Evolutionary conservation across 345 rosid genomes (phyloP), one percentile per base, ranked within the genome.

Genomic region (Erucastrum elatum): DNA sequence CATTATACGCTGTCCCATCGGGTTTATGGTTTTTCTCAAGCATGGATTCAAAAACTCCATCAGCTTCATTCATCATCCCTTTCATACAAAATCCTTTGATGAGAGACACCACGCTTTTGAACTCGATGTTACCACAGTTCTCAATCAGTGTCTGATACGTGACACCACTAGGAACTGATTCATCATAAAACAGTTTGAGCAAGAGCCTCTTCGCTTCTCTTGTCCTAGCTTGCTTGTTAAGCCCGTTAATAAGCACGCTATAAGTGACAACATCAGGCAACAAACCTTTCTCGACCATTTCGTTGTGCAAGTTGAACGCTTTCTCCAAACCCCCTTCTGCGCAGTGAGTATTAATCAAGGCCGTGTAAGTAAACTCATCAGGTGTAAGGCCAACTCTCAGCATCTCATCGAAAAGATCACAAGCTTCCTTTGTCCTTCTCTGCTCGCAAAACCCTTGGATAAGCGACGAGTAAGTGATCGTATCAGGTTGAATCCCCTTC

Each of bases 71-170:
- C 91, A 92, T 90, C 89, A 94, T 82, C 46, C 96, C 97, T 82
- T 92, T 92, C 96, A 89, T 87, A 70, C 98, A 94, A 75, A 94
- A 92, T 16, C 97, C 97, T 81, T 90, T 94, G 25, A 94, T 73
- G 70, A 92, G 96, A 53, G 92, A 90, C 4, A 84, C 86, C 17
- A 46, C 90, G 29, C 87, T 89, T 83, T 80, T 89, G 64, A 89
- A 90, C 78, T 89, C 94, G 35, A 70, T 77, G 79, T 79, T 86
- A 46, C 85, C 62, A 76, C 97, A 92, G 70, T 81, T 94, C 70
- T 90, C 92, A 55, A 91, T 88, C 61, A 94, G 87, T 6, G 94
- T 85, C 21, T 88, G 74, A 64, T 91, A 91, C 2, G 90, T 88
- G 33, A 91, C 86, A 65, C 83, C 86, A 37, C 80, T 83, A 1